A percentile compares a stretch with the other conserved stretches of the same genome.
Conservation (phyloP, 2,329 filamentous ascomycete genomes). For the Rhinocladiella mackenziei region DNA sequence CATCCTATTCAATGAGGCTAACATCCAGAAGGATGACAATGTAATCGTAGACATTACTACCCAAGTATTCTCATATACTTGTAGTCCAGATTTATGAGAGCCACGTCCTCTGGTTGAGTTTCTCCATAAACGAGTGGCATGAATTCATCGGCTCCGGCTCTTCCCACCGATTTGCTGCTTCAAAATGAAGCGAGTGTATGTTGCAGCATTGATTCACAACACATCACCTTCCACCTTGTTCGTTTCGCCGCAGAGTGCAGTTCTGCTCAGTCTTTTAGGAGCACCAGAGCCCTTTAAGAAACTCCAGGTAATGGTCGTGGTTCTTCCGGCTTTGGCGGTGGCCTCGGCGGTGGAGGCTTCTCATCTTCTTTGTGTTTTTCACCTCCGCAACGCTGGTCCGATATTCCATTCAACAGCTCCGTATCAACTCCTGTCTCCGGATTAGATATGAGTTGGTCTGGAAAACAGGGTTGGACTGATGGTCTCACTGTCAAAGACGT, state of each 20-base stretch:
- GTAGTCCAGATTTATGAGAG: no score
- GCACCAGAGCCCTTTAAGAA: constrained; percentile 7
- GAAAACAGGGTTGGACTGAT: background rate
- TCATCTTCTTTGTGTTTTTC: background rate
- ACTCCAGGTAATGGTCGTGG: constrained; percentile 15
- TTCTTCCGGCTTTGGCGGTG: constrained; percentile 14
- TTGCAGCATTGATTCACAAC: no score
- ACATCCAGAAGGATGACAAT: no score
- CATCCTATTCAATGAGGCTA: no score
- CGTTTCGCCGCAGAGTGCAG: no score
- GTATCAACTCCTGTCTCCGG: background rate
- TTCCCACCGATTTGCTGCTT: background rate
- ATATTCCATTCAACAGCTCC: no score
- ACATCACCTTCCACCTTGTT: no score
- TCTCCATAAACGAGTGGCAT: background rate
- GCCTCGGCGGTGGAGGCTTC: constrained; percentile 12
- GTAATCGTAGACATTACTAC: no score
- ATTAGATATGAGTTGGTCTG: background rate
- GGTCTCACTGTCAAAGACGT: background rate
- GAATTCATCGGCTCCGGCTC: no score
- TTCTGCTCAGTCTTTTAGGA: no score
- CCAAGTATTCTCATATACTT: no score
- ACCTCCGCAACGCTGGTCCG: background rate
- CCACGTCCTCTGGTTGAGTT: background rate
- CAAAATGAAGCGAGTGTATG: no score